These are phyloP conservation scores for Sisymbrium irio DNA, from an alignment of 345 rosid genomes.

Conservation along the genomic window DNA sequence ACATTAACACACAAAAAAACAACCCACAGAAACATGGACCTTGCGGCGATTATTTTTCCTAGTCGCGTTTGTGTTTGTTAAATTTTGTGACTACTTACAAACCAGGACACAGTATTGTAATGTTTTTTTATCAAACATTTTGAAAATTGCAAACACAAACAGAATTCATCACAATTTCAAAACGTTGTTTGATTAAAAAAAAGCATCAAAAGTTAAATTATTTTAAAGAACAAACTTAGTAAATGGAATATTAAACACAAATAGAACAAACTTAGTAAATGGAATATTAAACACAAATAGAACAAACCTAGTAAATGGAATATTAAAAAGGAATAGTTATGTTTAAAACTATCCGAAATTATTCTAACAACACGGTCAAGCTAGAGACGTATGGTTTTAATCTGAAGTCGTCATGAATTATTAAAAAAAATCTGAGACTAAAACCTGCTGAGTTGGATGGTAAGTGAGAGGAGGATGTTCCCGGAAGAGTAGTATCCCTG, in stretches of 20 bases:
- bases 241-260: not conserved
- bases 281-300: not conserved
- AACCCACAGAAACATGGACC: not conserved
- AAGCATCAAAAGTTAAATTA: not conserved
- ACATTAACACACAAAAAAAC: not conserved
- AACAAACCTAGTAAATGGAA: not conserved
- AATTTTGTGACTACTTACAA: not conserved
- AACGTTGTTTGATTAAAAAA: not conserved
- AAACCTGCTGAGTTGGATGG: constrained; percentile 34
- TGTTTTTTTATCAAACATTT: not conserved
- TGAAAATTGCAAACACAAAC: not conserved
- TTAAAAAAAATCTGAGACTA: not conserved
- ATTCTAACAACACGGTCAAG: not conserved
- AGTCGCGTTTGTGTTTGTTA: not conserved
- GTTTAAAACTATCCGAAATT: not conserved
- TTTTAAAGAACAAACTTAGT: not conserved
- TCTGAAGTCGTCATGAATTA: not conserved
- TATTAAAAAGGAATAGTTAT: not conserved
- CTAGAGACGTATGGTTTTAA: not conserved
- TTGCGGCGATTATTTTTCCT: not conserved
- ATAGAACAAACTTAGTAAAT: not conserved
- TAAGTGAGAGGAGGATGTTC: constrained; percentile 24
- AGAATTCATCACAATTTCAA: not conserved
- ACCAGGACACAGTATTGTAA: not conserved
- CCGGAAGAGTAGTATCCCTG: constrained; percentile 22